A percentile compares a stretch with the other conserved stretches of the same genome.
Evolutionary conservation across 306 rosid genomes (phyloP).

Genomic region (Urtica urens): DNA sequence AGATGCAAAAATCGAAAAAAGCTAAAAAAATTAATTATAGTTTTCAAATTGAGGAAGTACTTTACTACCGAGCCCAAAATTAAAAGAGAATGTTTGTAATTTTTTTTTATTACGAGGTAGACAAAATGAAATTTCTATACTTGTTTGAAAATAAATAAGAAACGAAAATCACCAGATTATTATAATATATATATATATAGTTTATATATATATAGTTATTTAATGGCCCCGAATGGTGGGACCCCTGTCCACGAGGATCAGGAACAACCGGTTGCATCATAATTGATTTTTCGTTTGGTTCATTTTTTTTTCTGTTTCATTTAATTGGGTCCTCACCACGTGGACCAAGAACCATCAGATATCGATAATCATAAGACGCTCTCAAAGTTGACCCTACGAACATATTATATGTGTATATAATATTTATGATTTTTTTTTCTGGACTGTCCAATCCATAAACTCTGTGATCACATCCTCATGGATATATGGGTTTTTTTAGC

Average conservation of each 20-base stretch:
- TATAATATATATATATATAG: too few relatives aligned
- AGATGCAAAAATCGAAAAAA: too few relatives aligned
- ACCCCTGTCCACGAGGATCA: background rate
- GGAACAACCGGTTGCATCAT: background rate
- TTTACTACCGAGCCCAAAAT: too few relatives aligned
- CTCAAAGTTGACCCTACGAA: background rate
- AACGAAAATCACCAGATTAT: too few relatives aligned
- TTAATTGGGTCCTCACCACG: conserved; percentile 12
- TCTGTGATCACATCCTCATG: background rate
- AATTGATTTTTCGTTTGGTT: background rate
- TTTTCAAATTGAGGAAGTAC: too few relatives aligned
- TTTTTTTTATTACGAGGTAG: too few relatives aligned
- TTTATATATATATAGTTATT: too few relatives aligned
- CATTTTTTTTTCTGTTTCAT: background rate
- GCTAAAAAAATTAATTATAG: too few relatives aligned
- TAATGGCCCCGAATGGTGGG: background rate
- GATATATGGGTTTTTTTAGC: background rate
- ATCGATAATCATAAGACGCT: conserved; percentile 6
- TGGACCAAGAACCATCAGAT: background rate
- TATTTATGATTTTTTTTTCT: background rate
- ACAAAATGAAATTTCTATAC: too few relatives aligned
- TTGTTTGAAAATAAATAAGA: too few relatives aligned
- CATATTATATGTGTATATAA: too few relatives aligned
- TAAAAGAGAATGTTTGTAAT: too few relatives aligned
- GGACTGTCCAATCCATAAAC: background rate